Base-by-base conservation (phyloP, 768 basidiomycete genomes). In the Russula compacta region DNA sequence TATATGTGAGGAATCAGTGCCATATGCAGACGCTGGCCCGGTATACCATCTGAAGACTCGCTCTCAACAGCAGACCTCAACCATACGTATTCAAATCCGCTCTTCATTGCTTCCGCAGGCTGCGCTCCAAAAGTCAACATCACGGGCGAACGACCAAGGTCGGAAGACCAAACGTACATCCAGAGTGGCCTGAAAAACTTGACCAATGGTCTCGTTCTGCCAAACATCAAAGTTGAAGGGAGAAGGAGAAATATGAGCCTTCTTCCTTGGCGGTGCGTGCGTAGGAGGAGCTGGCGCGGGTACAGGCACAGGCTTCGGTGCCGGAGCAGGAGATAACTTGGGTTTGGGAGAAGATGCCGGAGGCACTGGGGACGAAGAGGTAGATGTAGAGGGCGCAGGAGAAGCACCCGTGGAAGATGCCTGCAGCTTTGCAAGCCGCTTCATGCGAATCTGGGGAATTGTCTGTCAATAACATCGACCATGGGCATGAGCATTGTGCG, bases 371-470 rank as follows among this genome's bases (percentile, higher is more conserved):
- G 67, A 66, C 36, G 70, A 67, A 46, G 72, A 59, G 24, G 80
- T 69, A 29, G 24, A 29, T 29, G 24, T 29, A 9, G 80, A 71
- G 0, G 79, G 68, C 12, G 65, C 71, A 35, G 77, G 63, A 10
- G 57, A 40, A 2, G 39, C 36, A 52, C 66, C 66, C 29, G 71
- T 55, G 42, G 74, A 74, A 44, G 75, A 64, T 42, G 69, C 76
- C 69, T 89, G 87, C 8, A 98, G 79, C 71, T 89, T 92, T 36
- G 90, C 93, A 55, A 98, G 79, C 58, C 95, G 84, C 74, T 95
- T 95, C 71, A 92, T 76, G 65, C 93, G 90, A 70, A 97, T 95
- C 94, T 95, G 67, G 14, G 46, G 54, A 61, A 32, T 33, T 19
- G 17, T 21, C 10, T 21, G 15, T 63, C 21, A 56, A 60, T 35